Evolutionary conservation across 2,329 filamentous ascomycete species (phyloP).

Genomic region (Madurella mycetomatis): DNA sequence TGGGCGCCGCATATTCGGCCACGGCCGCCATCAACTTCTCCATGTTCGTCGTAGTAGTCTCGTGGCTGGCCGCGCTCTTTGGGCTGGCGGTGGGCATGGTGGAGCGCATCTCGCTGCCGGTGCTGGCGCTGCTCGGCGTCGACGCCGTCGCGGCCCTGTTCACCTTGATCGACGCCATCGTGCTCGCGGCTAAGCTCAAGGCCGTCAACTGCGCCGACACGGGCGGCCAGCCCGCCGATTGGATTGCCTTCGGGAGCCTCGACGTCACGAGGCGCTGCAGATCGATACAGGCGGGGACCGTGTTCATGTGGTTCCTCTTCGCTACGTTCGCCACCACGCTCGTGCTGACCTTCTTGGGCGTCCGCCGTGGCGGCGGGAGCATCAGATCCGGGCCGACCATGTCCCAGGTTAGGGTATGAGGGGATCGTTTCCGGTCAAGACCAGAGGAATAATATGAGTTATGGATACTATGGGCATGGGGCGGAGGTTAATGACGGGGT

Average conservation of each 20-base stretch:
- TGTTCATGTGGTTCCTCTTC: slow-evolving; percentile 78
- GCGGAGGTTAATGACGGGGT: background rate
- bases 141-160: slow-evolving; percentile 61
- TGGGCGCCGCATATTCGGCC: slow-evolving; percentile 39
- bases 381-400: slow-evolving; percentile 47
- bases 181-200: slow-evolving; percentile 64
- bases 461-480: background rate
- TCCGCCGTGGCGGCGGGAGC: slow-evolving; percentile 47
- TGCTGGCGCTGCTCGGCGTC: slow-evolving; percentile 47
- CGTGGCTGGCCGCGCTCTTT: slow-evolving; percentile 61
- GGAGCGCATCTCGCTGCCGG: slow-evolving; percentile 30
- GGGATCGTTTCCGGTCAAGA: background rate
- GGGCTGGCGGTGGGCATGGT: slow-evolving; percentile 55
- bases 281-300: slow-evolving; percentile 68
- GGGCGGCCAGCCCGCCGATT: slow-evolving; percentile 37
- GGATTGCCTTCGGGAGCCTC: slow-evolving; percentile 59
- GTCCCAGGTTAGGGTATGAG: slow-evolving; percentile 52
- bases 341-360: slow-evolving; percentile 51
- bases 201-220: slow-evolving; percentile 59
- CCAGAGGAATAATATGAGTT: background rate
- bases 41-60: slow-evolving; percentile 65
- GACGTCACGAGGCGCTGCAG: slow-evolving; percentile 63
- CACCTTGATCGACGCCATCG: slow-evolving; percentile 66
- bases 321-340: slow-evolving; percentile 54
- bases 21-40: slow-evolving; percentile 55